A percentile compares a stretch with the other conserved stretches of the same genome.
Evolutionary conservation across 2,329 filamentous ascomycete genomes (phyloP).

Genomic region (Myriosclerotinia duriaeana): DNA sequence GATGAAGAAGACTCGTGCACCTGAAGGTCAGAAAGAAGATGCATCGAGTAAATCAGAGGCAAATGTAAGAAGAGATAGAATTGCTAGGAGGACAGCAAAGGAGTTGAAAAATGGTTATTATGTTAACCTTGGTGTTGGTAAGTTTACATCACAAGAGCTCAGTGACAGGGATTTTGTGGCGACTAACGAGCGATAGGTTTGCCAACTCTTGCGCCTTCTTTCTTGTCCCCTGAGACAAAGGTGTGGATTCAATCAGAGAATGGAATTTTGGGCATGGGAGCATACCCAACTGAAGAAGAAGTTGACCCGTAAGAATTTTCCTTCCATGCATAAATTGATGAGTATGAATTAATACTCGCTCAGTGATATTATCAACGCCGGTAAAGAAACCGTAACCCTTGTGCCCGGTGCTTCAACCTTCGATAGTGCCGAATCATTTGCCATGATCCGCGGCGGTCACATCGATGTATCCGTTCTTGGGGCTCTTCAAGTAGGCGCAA

Average conservation of each 20-base stretch:
- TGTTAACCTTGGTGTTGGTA: constrained; percentile 77
- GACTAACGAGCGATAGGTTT: constrained; percentile 64
- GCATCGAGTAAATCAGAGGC: constrained; percentile 56
- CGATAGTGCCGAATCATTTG: constrained; percentile 77
- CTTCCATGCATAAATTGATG: too few relatives aligned
- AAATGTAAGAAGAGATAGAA: constrained; percentile 62
- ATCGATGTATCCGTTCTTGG: constrained; percentile 81
- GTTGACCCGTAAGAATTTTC: constrained; percentile 56
- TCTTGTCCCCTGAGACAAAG: constrained; percentile 64
- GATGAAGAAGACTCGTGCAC: constrained; percentile 56
- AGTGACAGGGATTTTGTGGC: too few relatives aligned
- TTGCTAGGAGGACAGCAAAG: constrained; percentile 73
- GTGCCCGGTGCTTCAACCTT: constrained; percentile 74
- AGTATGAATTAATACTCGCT: not conserved
- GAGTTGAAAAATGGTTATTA: constrained; percentile 78
- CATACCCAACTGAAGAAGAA: constrained; percentile 70
- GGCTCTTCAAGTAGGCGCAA: constrained; percentile 64
- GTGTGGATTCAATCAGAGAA: constrained; percentile 89
- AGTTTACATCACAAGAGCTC: not conserved
- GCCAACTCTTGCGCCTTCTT: constrained; percentile 79
- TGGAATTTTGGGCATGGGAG: constrained; percentile 79
- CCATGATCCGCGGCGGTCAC: constrained; percentile 82
- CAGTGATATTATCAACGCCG: constrained; percentile 75
- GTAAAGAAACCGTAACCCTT: constrained; percentile 82
- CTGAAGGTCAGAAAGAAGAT: constrained; percentile 72